Percentiles rank a stretch among this genome's conserved stretches.
Conservation (phyloP, 2,329 filamentous ascomycete genomes). For the Nothophoma quercina region DNA sequence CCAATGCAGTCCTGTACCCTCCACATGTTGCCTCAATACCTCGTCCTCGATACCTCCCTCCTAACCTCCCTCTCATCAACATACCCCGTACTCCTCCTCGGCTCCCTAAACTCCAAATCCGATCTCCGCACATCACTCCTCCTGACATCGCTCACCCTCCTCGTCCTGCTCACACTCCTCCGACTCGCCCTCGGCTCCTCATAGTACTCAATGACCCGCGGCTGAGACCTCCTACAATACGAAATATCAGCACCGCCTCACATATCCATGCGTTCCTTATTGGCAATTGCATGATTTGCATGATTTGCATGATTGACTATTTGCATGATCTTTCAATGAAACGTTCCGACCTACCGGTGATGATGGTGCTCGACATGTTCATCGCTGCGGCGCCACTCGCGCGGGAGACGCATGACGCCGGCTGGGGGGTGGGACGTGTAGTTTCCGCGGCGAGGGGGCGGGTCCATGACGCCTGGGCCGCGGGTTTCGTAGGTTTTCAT, state of each 20-base stretch:
- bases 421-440: conserved; percentile 45
- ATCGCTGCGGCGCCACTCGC: conserved; percentile 41
- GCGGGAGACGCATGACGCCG: conserved; percentile 43
- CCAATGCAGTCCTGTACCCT: not conserved
- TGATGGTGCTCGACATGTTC: conserved; percentile 21
- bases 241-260: too few species aligned
- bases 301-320: too few species aligned
- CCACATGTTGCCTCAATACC: conserved; percentile 21
- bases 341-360: not conserved
- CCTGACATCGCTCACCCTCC: conserved; percentile 37
- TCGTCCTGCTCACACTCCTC: conserved; percentile 34
- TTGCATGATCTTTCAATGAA: too few species aligned
- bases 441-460: conserved; percentile 40
- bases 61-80: conserved; percentile 36
- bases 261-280: too few species aligned
- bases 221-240: conserved; percentile 22
- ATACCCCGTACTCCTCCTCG: conserved; percentile 31
- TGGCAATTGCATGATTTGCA: too few species aligned
- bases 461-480: conserved; percentile 38
- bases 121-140: conserved; percentile 13
- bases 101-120: conserved; percentile 25
- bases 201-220: conserved; percentile 37
- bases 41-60: conserved; percentile 41
- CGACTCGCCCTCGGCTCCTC: conserved; percentile 38
- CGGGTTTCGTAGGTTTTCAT: conserved; percentile 41